These are phyloP conservation scores for Ganoderma resinaceum DNA, from an alignment of 1,284 basidiomycete genomes.

Conservation along the genomic window DNA sequence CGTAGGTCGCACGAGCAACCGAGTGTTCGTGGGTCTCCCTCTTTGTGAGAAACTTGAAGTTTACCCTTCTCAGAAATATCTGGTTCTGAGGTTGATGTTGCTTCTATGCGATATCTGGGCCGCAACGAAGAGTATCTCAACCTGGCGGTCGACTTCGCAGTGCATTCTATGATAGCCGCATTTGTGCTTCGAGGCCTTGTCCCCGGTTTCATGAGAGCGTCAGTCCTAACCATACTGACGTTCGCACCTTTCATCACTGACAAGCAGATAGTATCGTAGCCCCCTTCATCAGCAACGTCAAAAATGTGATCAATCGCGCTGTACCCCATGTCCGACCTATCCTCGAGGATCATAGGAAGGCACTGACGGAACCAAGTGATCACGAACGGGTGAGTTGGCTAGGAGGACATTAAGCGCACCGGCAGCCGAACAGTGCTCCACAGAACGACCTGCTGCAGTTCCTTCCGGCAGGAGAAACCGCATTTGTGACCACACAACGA, in stretches of 20 bases:
- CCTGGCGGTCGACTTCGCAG: constrained; percentile 17
- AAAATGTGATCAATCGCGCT: not conserved
- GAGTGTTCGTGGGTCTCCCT: constrained; percentile 52
- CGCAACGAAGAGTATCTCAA: constrained; percentile 23
- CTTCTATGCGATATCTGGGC: not conserved
- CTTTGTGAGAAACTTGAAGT: constrained; percentile 37
- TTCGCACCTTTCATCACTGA: not conserved
- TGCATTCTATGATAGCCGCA: constrained; percentile 16
- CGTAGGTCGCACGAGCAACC: constrained; percentile 42
- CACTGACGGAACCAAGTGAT: not conserved
- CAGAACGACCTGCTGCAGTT: constrained; percentile 53
- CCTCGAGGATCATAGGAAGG: not conserved
- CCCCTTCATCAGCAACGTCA: not conserved
- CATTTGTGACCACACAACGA: constrained; percentile 43
- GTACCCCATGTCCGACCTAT: not conserved
- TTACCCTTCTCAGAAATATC: no score
- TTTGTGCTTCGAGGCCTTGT: constrained; percentile 15
- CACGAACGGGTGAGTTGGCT: not conserved
- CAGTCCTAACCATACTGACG: not conserved
- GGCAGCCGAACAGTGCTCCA: no score
- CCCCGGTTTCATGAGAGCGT: constrained; percentile 11
- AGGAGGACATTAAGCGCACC: not conserved
- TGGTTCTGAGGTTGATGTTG: not conserved
- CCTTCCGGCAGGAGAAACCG: constrained; percentile 40
- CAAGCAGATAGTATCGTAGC: not conserved